phyloP scores from a whole-genome alignment of 140 eudicot genomes.

The Eryngium alpinum region DNA sequence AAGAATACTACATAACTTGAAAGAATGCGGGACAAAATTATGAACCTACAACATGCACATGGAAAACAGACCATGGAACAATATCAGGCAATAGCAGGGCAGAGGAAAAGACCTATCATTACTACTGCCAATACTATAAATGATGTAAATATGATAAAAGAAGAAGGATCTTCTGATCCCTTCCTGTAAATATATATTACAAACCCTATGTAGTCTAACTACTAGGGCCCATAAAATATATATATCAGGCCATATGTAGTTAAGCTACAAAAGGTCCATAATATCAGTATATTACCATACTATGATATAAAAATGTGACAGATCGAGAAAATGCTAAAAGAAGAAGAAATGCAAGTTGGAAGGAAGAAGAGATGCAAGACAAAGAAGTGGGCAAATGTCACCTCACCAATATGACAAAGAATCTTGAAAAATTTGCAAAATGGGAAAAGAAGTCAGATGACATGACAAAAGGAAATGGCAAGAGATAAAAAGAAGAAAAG shows the following conservation, averaged over 20 bases:
- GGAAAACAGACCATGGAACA: not conserved
- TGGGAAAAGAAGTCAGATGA: too few species aligned
- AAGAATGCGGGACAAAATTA: not conserved
- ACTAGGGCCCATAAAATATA: not conserved
- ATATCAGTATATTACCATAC: not conserved
- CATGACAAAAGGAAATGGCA: too few species aligned
- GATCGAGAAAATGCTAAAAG: not conserved
- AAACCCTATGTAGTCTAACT: not conserved
- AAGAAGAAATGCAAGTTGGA: not conserved
- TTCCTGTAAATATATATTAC: too few species aligned
- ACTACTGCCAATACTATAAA: too few species aligned
- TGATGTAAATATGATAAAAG: too few species aligned
- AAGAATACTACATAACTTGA: not conserved
- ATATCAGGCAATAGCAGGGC: not conserved
- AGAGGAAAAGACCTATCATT: not conserved
- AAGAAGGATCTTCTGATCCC: too few species aligned
- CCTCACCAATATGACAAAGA: too few species aligned
- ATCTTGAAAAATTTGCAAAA: too few species aligned
- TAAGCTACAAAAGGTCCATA: not conserved
- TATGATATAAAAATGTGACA: too few species aligned
- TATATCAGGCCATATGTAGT: not conserved
- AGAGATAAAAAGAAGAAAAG: too few species aligned
- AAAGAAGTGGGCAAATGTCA: not conserved
- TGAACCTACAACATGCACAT: not conserved
- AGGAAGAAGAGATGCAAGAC: not conserved